phyloP scores from a whole-genome alignment of 257 asterid genomes.

The Solanum etuberosum region DNA sequence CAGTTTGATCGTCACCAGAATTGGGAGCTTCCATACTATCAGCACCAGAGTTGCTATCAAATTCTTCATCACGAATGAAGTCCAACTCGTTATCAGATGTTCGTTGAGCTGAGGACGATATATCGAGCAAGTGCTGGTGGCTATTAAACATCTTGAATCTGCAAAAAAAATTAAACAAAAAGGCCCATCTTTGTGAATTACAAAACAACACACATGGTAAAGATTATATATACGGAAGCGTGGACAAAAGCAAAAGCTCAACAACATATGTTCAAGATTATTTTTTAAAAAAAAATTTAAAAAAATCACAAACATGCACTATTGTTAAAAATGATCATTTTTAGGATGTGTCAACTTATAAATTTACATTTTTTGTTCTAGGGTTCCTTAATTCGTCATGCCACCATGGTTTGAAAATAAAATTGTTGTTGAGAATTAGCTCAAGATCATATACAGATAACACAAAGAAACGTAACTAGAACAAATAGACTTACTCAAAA shows the following conservation, averaged over 20 bases:
- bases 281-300: neutral
- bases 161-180: neutral
- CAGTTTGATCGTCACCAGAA: constrained; percentile 52
- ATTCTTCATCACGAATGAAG: constrained; percentile 45
- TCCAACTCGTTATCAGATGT: constrained; percentile 47
- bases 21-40: constrained; percentile 43
- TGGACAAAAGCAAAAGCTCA: neutral
- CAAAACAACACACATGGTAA: neutral
- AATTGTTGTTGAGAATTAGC: neutral
- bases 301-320: neutral
- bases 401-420: neutral
- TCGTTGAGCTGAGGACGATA: constrained; percentile 17
- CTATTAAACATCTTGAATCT: constrained; percentile 43
- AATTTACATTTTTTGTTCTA: neutral
- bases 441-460: neutral
- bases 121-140: constrained; percentile 54
- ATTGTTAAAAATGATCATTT: neutral
- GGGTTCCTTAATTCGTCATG: neutral
- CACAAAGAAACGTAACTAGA: neutral
- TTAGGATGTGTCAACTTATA: neutral
- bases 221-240: neutral
- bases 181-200: neutral
- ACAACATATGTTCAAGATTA: neutral
- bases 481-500: neutral
- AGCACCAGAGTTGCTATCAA: constrained; percentile 52